Evolutionary conservation across 139 green algal genomes (phyloP).

Genomic region (Pleodorina starrii): DNA sequence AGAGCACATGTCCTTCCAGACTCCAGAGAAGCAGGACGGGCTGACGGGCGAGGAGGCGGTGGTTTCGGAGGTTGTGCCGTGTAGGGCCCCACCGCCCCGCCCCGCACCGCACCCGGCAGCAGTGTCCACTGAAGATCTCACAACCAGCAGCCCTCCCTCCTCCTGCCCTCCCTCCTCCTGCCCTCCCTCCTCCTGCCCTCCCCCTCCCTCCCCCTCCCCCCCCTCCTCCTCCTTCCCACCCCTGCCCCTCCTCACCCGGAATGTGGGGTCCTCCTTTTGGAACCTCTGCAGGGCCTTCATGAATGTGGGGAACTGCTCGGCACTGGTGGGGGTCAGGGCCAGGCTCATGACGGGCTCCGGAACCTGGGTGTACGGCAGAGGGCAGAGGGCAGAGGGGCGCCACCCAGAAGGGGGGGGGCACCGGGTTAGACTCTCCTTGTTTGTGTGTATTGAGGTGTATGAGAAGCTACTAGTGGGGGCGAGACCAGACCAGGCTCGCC

Average conservation of each 20-base stretch:
- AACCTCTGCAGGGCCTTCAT: slow-evolving; percentile 87
- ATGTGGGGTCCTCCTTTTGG: slow-evolving; percentile 98
- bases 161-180: neutral
- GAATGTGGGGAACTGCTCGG: slow-evolving; percentile 81
- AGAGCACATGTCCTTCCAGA: too few species aligned
- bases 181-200: neutral
- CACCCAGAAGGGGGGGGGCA: too few species aligned
- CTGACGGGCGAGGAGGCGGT: neutral
- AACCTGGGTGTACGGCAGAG: too few species aligned
- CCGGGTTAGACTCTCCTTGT: too few species aligned
- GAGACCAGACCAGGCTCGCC: too few species aligned
- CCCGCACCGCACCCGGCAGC: too few species aligned
- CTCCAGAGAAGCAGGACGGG: too few species aligned
- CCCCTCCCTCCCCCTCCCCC: neutral
- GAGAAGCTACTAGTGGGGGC: too few species aligned
- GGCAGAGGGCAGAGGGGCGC: too few species aligned
- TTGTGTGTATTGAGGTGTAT: too few species aligned
- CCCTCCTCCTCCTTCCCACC: neutral
- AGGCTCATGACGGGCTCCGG: slow-evolving; percentile 98
- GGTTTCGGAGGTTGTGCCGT: neutral
- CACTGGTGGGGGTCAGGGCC: slow-evolving; percentile 73
- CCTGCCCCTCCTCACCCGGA: slow-evolving; percentile 66
- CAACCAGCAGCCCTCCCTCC: neutral
- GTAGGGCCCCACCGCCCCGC: neutral
- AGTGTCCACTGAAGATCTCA: neutral